phyloP scores from a whole-genome alignment of 2,329 filamentous ascomycete species.

The Nannizzia gypsea region DNA sequence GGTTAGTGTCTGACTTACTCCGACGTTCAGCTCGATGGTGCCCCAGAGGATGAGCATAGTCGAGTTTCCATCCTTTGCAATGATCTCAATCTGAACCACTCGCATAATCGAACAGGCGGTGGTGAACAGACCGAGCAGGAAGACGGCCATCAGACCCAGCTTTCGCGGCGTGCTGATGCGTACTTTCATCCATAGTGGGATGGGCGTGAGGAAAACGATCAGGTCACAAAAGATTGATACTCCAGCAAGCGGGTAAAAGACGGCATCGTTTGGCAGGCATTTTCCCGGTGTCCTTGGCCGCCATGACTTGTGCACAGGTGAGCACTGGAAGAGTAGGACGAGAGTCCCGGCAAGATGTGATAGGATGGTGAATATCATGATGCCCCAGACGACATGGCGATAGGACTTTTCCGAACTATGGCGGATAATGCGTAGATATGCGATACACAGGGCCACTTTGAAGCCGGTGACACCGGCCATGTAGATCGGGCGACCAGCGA shows the following conservation, averaged over 20 bases:
- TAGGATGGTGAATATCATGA: slow-evolving; percentile 35
- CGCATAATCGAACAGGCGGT: slow-evolving; percentile 45
- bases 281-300: slow-evolving; percentile 29
- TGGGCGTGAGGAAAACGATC: slow-evolving; percentile 39
- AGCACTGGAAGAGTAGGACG: slow-evolving; percentile 41
- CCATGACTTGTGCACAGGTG: slow-evolving; percentile 41
- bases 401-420: slow-evolving; percentile 39
- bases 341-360: slow-evolving; percentile 41
- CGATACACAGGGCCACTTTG: slow-evolving; percentile 44
- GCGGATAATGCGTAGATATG: slow-evolving; percentile 41
- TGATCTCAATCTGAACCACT: slow-evolving; percentile 41
- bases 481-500: slow-evolving; percentile 43
- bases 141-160: slow-evolving; percentile 41
- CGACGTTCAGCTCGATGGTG: slow-evolving; percentile 47
- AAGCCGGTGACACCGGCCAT: slow-evolving; percentile 46
- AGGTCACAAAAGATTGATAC: slow-evolving; percentile 44
- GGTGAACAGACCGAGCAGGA: slow-evolving; percentile 44
- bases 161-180: slow-evolving; percentile 42
- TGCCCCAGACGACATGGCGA: slow-evolving; percentile 34
- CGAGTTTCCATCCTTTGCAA: slow-evolving; percentile 43
- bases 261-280: slow-evolving; percentile 38
- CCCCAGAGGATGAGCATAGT: slow-evolving; percentile 48
- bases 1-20: slow-evolving; percentile 29
- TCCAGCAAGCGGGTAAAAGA: slow-evolving; percentile 42
- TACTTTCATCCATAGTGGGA: slow-evolving; percentile 40